Base-by-base conservation (phyloP, 1,284 basidiomycete species). In the Ustilago tritici region DNA sequence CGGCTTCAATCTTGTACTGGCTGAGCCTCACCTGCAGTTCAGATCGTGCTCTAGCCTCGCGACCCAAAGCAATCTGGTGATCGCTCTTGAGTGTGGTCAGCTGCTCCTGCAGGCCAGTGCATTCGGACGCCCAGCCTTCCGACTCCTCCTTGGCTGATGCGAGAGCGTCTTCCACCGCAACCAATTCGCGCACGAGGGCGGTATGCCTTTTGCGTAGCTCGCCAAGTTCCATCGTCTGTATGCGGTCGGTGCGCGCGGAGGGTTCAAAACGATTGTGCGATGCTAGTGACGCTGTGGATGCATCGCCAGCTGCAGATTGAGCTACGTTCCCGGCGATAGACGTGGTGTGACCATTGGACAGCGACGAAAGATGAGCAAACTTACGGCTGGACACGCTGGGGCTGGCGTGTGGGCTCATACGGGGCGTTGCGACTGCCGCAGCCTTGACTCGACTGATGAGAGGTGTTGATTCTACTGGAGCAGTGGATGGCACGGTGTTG, bases 101-200 rank as follows among this genome's bases (percentile, higher is more conserved):
- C 57, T 72, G 75, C 31, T 65, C 75, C 36, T 77, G 70, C 52
- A 77, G 43, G 31, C 66, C 70, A 17, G 65, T 67, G 61, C 75
- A 77, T 34, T 77, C 75, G 38, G 70, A 73, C 7, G 67, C 70
- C 76, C 76, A 78, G 43, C 76, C 76, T 49, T 78, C 76, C 9
- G 68, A 70, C 10, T 78, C 76, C 35, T 78, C 76, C 32, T 70
- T 68, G 31, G 74, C 74, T 10, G 74, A 54, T 19, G 58, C 43
- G 47, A 77, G 70, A 35, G 70, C 75, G 28, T 78, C 67, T 15
- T 70, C 60, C 1, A 56, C 50, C 0, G 47, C 40, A 10, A 54
- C 50, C 31, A 78, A 65, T 8, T 78, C 64, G 56, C 64, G 70
- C 3, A 52, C 36, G 10, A 72, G 63, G 1, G 40, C 3, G 38